A percentile compares a stretch with the other conserved stretches of the same genome.
These are phyloP conservation scores for Pyrus communis DNA, from an alignment of 306 rosid species.

Conservation along the genomic window DNA sequence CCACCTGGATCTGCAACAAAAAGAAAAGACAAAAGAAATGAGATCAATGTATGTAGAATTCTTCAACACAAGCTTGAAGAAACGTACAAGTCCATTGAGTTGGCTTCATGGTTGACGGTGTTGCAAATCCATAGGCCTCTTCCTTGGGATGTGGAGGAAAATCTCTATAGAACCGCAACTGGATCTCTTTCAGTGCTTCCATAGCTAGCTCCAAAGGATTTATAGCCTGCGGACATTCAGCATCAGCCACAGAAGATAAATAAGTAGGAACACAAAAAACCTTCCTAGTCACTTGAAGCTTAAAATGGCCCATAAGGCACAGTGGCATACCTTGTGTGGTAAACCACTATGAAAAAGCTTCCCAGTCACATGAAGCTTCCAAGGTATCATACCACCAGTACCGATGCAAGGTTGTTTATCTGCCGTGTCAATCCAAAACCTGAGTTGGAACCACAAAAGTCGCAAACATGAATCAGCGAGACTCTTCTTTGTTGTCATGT, in stretches of 20 bases:
- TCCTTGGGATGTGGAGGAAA: slow-evolving; percentile 95
- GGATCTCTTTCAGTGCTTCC: slow-evolving; percentile 90
- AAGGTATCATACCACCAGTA: slow-evolving; percentile 91
- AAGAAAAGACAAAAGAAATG: neutral
- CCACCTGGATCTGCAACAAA: slow-evolving; percentile 75
- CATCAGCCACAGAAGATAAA: slow-evolving; percentile 7
- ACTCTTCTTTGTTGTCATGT: neutral
- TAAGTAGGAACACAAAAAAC: neutral
- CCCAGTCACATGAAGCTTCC: slow-evolving; percentile 79
- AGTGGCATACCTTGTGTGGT: slow-evolving; percentile 54
- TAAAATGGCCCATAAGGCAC: neutral
- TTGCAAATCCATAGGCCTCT: slow-evolving; percentile 68
- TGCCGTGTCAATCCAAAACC: slow-evolving; percentile 91
- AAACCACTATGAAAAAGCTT: slow-evolving; percentile 93
- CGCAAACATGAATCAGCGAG: slow-evolving; percentile 1
- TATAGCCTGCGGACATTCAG: slow-evolving; percentile 58
- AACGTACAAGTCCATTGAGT: slow-evolving; percentile 95
- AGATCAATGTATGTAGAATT: slow-evolving; percentile 1
- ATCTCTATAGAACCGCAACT: slow-evolving; percentile 60
- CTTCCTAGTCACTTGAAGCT: no score
- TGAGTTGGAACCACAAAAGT: slow-evolving; percentile 19
- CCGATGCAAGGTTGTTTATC: slow-evolving; percentile 96
- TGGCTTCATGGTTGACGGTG: slow-evolving; percentile 98
- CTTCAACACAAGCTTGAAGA: neutral
- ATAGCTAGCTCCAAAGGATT: slow-evolving; percentile 81